A percentile compares a stretch with the other conserved stretches of the same genome.
phyloP scores from a whole-genome alignment of 768 basidiomycete genomes.

The Mycena rosella region DNA sequence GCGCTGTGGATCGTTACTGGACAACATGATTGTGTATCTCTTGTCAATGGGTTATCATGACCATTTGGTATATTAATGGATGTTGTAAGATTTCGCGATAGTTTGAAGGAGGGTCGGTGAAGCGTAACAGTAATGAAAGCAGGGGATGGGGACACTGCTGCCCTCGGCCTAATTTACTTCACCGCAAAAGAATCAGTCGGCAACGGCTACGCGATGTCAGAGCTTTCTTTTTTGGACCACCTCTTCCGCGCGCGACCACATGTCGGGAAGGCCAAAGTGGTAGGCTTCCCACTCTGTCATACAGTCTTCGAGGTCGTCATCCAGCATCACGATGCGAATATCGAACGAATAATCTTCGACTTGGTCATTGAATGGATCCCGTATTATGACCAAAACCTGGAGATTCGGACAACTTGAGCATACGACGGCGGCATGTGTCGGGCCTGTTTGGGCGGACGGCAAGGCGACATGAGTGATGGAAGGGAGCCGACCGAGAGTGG shows the following conservation, averaged over 20 bases:
- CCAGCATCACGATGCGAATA: background rate
- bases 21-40: no score
- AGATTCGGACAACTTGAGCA: background rate
- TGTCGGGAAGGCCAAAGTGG: background rate
- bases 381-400: background rate
- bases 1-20: no score
- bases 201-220: background rate
- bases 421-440: background rate
- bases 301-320: background rate
- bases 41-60: no score
- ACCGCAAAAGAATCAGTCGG: background rate
- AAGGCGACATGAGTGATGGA: slow-evolving; percentile 17
- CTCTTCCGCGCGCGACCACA: slow-evolving; percentile 18
- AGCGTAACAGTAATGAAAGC: no score
- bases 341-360: background rate
- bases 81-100: no score
- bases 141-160: no score
- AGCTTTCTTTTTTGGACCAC: background rate
- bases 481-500: slow-evolving; percentile 7
- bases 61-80: no score
- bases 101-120: no score
- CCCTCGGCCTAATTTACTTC: no score
- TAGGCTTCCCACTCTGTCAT: slow-evolving; percentile 9
- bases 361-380: background rate
- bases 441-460: background rate